Evolutionary conservation across 2,329 filamentous ascomycete genomes (phyloP), one percentile per base, ranked within the genome.

Genomic region (Drechmeria coniospora): DNA sequence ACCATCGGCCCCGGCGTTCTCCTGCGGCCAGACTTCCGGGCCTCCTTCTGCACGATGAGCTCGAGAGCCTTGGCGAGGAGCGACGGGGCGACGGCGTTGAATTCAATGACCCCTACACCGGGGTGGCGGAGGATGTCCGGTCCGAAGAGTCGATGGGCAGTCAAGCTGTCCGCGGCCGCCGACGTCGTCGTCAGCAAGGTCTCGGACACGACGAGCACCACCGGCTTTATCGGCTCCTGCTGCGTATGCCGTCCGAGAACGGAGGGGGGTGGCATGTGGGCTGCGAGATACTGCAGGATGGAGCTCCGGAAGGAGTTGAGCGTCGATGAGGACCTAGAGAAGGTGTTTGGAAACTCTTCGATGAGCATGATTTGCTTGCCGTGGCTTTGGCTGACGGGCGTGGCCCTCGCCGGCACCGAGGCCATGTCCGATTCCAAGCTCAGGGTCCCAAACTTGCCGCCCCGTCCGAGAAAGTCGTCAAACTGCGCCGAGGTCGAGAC

Each of bases 151-250:
- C 86, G 74, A 55, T 95, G 82, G 0, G 83, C 83, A 1, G 90
- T 98, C 43, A 95, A 84, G 50, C 81, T 94, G 45, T 95, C 86
- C 9, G 82, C 74, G 8, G 79, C 74, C 2, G 84, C 78, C 3
- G 81, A 86, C 6, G 76, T 84, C 2, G 84, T 90, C 1, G 81
- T 87, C 11, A 93, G 57, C 10, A 92, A 60, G 0, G 83, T 92
- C 51, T 98, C 90, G 1, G 90, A 94, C 27, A 98, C 74, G 32
- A 98, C 68, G 57, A 98, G 75, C 18, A 98, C 69, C 20, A 95
- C 63, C 0, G 90, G 90, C 2, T 70, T 73, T 15, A 74, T 58
- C 8, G 61, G 51, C 4, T 66, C 61, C 27, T 41, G 40, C 18
- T 41, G 49, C 26, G 43, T 52, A 40, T 53, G 59, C 34, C 44